Conservation (phyloP, 2,329 filamentous ascomycete species). For the Phaeoacremonium minimum region DNA sequence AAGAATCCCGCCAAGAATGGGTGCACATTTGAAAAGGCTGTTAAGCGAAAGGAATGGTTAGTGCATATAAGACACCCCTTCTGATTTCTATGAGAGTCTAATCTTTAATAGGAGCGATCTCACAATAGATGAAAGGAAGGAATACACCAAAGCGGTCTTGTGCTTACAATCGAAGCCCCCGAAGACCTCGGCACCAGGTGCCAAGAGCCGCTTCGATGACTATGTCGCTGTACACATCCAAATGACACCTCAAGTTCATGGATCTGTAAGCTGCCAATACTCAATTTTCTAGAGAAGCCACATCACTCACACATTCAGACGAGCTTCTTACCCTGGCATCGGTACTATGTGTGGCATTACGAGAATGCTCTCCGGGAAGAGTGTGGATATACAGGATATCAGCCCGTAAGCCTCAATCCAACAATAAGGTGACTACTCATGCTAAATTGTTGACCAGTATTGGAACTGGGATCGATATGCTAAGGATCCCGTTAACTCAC, state of each 20-base stretch:
- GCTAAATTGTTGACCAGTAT: no score
- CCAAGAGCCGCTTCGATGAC: constrained; percentile 23
- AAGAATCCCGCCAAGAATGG: neutral
- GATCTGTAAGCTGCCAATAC: no score
- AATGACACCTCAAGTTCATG: constrained; percentile 4
- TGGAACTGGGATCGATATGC: constrained; percentile 44
- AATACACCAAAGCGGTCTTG: constrained; percentile 20
- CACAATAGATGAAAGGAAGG: constrained; percentile 16
- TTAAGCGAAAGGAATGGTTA: neutral
- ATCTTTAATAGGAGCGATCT: no score
- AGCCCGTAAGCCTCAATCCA: no score
- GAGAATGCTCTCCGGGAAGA: constrained; percentile 4
- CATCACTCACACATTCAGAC: constrained; percentile 8
- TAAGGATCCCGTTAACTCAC: constrained; percentile 36
- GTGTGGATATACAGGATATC: constrained; percentile 11
- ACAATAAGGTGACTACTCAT: no score
- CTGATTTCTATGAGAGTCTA: no score
- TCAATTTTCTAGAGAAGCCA: no score
- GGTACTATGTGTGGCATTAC: constrained; percentile 3
- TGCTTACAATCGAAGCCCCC: constrained; percentile 22
- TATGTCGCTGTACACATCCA: constrained; percentile 19
- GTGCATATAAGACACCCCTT: no score
- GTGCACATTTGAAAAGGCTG: neutral
- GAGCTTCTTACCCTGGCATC: constrained; percentile 6
- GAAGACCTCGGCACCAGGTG: constrained; percentile 16